Evolutionary conservation across 2,329 filamentous ascomycete species (phyloP).

Genomic region (Dactylella cylindrospora): DNA sequence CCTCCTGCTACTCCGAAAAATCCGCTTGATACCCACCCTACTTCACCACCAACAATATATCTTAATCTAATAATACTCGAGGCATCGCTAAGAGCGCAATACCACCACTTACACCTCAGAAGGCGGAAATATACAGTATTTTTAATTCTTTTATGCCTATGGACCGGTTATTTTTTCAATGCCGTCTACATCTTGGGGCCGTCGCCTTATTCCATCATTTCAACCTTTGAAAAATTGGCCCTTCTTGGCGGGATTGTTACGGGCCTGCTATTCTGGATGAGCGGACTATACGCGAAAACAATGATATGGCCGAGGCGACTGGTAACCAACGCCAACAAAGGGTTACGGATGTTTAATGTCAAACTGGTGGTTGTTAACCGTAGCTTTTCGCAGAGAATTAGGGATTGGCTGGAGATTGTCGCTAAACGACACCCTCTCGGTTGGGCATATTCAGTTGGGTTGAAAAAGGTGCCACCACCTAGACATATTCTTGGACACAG

Average conservation of each 20-base stretch:
- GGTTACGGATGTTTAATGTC: slow-evolving; percentile 87
- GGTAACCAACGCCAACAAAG: slow-evolving; percentile 85
- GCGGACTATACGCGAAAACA: slow-evolving; percentile 93
- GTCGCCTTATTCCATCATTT: slow-evolving; percentile 71
- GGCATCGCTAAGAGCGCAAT: slow-evolving; percentile 87
- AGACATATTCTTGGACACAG: slow-evolving; percentile 7
- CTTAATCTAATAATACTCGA: slow-evolving; percentile 97
- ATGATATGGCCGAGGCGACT: slow-evolving; percentile 91
- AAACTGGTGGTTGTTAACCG: slow-evolving; percentile 78
- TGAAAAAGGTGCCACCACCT: slow-evolving; percentile 25
- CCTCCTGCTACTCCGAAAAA: slow-evolving; percentile 59
- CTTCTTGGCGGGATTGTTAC: slow-evolving; percentile 90
- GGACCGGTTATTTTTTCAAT: slow-evolving; percentile 84
- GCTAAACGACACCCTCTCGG: slow-evolving; percentile 34
- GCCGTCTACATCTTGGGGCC: slow-evolving; percentile 89
- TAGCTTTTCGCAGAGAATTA: slow-evolving; percentile 22
- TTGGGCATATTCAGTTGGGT: slow-evolving; percentile 30
- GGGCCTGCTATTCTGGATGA: slow-evolving; percentile 83
- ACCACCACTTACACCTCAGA: slow-evolving; percentile 82
- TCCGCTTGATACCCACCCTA: slow-evolving; percentile 78
- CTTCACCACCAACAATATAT: slow-evolving; percentile 92
- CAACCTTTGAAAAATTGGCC: slow-evolving; percentile 71
- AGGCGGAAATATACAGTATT: slow-evolving; percentile 93
- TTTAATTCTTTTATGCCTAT: slow-evolving; percentile 72
- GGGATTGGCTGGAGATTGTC: slow-evolving; percentile 36